phyloP scores from a whole-genome alignment of 1,139 yeast genomes.

The Hyphopichia pseudoburtonii region DNA sequence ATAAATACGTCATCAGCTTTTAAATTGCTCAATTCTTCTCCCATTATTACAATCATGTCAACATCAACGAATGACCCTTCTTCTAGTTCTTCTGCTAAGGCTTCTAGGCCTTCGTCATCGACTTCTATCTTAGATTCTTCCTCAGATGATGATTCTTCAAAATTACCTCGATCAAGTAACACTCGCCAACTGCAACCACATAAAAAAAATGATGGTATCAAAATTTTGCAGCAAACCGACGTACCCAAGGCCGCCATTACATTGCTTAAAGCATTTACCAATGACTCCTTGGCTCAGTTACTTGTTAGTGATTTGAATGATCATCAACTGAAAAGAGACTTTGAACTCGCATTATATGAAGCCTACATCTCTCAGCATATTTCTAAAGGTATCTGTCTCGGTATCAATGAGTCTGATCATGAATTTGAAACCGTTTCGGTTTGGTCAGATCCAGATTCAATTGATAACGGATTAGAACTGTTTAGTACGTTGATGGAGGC shows the following conservation, averaged over 20 bases:
- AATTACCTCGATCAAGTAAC: slow-evolving; percentile 3
- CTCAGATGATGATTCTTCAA: slow-evolving; percentile 11
- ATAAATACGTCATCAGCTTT: slow-evolving; percentile 5
- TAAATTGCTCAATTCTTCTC: slow-evolving; percentile 1
- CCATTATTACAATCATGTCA: slow-evolving; percentile 1
- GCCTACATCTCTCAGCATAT: slow-evolving; percentile 60
- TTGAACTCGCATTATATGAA: slow-evolving; percentile 53
- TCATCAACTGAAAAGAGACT: slow-evolving; percentile 31
- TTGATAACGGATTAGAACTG: slow-evolving; percentile 45
- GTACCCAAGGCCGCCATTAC: slow-evolving; percentile 56
- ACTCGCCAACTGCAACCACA: neutral
- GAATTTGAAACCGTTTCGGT: slow-evolving; percentile 62
- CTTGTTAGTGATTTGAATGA: slow-evolving; percentile 45
- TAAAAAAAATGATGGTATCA: slow-evolving; percentile 14
- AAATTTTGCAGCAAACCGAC: slow-evolving; percentile 40
- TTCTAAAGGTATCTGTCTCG: slow-evolving; percentile 55
- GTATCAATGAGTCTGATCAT: slow-evolving; percentile 41
- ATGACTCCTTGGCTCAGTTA: slow-evolving; percentile 52
- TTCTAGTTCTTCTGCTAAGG: slow-evolving; percentile 1
- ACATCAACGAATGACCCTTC: neutral
- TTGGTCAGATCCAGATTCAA: slow-evolving; percentile 59
- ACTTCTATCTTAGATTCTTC: slow-evolving; percentile 12
- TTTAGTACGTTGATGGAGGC: slow-evolving; percentile 53
- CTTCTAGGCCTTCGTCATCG: too few relatives aligned
- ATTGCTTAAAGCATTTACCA: slow-evolving; percentile 49